phyloP scores from a whole-genome alignment of 2,329 filamentous ascomycete genomes.

The Clonostachys byssicola region DNA sequence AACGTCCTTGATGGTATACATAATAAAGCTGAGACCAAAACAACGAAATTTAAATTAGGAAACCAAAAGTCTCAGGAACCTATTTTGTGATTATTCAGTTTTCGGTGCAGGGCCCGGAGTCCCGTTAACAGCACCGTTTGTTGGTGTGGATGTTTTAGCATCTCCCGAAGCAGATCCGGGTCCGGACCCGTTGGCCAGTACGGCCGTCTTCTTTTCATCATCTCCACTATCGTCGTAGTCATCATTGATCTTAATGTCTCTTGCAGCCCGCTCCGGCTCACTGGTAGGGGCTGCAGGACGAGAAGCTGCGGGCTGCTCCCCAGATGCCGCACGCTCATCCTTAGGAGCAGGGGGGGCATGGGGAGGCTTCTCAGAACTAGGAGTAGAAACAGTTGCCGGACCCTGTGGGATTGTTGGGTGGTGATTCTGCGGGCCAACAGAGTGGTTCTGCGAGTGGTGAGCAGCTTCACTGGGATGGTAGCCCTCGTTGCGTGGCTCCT shows the following conservation, averaged over 20 bases:
- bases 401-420: conserved; percentile 32
- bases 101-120: conserved; percentile 33
- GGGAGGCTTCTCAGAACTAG: conserved; percentile 28
- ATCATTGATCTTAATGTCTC: conserved; percentile 96
- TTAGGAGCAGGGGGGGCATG: conserved; percentile 30
- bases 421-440: conserved; percentile 32
- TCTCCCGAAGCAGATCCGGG: conserved; percentile 45
- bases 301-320: conserved; percentile 39
- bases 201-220: conserved; percentile 65
- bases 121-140: conserved; percentile 42
- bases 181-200: conserved; percentile 36
- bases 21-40: too few relatives aligned
- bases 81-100: conserved; percentile 25
- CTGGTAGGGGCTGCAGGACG: background rate
- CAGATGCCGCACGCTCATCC: conserved; percentile 52
- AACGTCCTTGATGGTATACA: background rate
- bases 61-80: too few relatives aligned
- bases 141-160: conserved; percentile 43
- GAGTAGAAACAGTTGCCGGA: conserved; percentile 42
- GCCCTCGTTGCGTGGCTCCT: conserved; percentile 62
- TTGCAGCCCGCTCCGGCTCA: conserved; percentile 77
- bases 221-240: conserved; percentile 95
- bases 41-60: too few relatives aligned
- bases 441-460: conserved; percentile 62
- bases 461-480: conserved; percentile 93